Base-by-base conservation (phyloP, 2,329 filamentous ascomycete species). In the Ophiocordyceps sinensis region DNA sequence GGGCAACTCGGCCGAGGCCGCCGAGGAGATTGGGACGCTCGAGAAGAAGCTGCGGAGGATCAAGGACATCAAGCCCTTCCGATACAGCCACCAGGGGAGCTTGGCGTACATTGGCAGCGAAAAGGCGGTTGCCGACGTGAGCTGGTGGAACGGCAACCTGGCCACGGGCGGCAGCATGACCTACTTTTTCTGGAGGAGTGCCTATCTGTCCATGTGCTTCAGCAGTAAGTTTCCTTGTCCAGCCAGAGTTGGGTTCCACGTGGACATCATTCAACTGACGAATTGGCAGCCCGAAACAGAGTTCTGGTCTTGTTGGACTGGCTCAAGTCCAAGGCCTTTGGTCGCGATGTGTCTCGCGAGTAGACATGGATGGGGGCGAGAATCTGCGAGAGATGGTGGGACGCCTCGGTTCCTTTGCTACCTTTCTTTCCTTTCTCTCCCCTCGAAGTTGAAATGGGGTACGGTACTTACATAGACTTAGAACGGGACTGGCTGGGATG, bases 181-280 rank as follows among this genome's bases (percentile, higher is more conserved):
- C 43, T 98, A 94, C 68, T 76, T 95, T 51, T 98, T 98, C 78
- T 98, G 91, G 91, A 77, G 88, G 61, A 93, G 85, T 59, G 91
- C 89, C 42, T 98, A 98, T 65, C 71, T 98, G 62, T 95, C 86
- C 73, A 98, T 98, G 91, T 95, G 89, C 77, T 98, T 98, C 65
- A 96, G 88, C 79, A 88, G 86, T 91, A 75, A 79, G 85, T 83
- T 51, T 41, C 19, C 17, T 29, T 37, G 21, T 29, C 15, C 23
- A 8, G 23, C 23, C 11, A 19, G 19, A 19, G 19, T 19, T 19
- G 19, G 19, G 4, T 19, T 19, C 19, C 19, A 19, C 4, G 19
- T 19, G 19, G 19, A 19, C 19, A 19, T 19, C 19, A 19, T 19
- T 40, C 53, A 48, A 49, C 42, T 45, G 34, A 44, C 45, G 28